These are phyloP conservation scores for Phytophthora ramorum DNA, from an alignment of 352 stramenopile genomes.

Conservation along the genomic window DNA sequence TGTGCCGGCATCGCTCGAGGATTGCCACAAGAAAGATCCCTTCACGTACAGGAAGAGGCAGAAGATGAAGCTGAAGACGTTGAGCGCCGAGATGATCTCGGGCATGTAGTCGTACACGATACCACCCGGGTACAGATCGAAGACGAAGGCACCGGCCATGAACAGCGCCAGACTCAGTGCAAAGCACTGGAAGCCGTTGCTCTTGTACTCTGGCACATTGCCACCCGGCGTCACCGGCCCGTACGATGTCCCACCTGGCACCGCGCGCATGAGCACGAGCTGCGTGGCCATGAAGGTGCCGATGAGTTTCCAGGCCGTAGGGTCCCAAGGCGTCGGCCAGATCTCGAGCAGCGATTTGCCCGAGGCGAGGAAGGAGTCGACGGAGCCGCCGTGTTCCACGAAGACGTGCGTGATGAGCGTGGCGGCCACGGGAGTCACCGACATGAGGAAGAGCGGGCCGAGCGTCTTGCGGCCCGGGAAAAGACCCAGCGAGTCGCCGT, in stretches of 20 bases:
- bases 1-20: conserved; percentile 92
- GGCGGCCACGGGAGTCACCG: conserved; percentile 78
- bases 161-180: conserved; percentile 87
- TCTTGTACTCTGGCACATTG: conserved; percentile 92
- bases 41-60: conserved; percentile 94
- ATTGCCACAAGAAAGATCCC: conserved; percentile 84
- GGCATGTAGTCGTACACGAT: conserved; percentile 91
- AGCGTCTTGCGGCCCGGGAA: conserved; percentile 84
- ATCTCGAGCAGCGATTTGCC: conserved; percentile 70
- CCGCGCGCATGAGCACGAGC: conserved; percentile 89
- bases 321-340: conserved; percentile 86
- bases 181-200: conserved; percentile 94
- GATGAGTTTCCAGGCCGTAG: conserved; percentile 92
- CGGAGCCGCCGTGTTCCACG: conserved; percentile 55
- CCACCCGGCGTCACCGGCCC: conserved; percentile 88
- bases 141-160: conserved; percentile 55
- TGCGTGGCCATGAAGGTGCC: conserved; percentile 88
- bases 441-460: conserved; percentile 91
- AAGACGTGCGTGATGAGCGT: conserved; percentile 89
- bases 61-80: conserved; percentile 95
- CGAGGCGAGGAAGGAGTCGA: conserved; percentile 44
- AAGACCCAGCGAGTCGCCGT: conserved; percentile 69
- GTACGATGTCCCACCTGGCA: conserved; percentile 90
- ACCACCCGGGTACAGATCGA: conserved; percentile 64
- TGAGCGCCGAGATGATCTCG: conserved; percentile 91